Conservation (phyloP, 441 rosid species). For the Hypseocharis bilobata region DNA sequence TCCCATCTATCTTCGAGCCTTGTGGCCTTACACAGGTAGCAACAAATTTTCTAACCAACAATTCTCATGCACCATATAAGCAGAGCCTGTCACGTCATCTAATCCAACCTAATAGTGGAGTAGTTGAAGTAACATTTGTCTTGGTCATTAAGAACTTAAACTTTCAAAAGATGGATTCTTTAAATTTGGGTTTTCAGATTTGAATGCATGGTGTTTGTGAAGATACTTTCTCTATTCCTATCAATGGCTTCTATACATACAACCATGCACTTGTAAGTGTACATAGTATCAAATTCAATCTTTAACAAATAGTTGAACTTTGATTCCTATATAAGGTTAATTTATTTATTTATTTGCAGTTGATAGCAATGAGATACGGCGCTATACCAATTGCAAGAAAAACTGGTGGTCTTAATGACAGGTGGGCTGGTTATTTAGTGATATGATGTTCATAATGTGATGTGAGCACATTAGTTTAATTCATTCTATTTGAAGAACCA, state of each 20-base stretch:
- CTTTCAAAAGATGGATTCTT: background rate
- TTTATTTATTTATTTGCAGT: slow-evolving; percentile 32
- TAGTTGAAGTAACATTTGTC: background rate
- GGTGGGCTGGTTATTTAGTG: slow-evolving; percentile 31
- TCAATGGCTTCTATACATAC: background rate
- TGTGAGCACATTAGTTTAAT: background rate
- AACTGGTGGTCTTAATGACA: slow-evolving; percentile 89
- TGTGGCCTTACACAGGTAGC: slow-evolving; percentile 99
- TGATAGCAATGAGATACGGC: slow-evolving; percentile 93
- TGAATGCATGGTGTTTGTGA: background rate
- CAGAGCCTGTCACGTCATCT: background rate
- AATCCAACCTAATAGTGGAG: background rate
- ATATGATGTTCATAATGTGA: background rate
- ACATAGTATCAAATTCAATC: background rate
- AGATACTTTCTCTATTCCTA: background rate
- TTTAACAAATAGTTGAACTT: background rate
- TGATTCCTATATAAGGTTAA: background rate
- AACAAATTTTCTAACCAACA: no score
- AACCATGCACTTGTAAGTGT: background rate
- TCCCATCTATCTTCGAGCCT: slow-evolving; percentile 94
- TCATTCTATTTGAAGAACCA: slow-evolving; percentile 8
- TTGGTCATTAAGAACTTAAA: background rate
- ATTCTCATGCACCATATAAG: no score
- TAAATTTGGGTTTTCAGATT: background rate
- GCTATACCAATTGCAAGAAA: slow-evolving; percentile 74